A percentile compares a stretch with the other conserved stretches of the same genome.
Evolutionary conservation across 2,329 filamentous ascomycete species (phyloP).

Genomic region (Parascedosporium putredinis): DNA sequence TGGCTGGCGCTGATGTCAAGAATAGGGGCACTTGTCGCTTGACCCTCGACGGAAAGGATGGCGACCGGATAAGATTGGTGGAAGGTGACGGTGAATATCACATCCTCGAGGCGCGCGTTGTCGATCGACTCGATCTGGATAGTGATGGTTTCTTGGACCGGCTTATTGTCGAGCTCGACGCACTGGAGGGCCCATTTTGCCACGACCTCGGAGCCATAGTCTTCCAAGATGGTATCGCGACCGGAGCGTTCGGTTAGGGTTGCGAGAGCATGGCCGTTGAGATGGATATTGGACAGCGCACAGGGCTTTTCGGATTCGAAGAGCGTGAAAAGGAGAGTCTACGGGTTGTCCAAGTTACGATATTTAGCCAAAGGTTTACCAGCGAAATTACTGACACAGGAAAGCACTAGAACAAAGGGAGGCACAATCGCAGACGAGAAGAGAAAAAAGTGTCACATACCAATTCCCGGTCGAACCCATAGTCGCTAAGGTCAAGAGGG

Average conservation of each 20-base stretch:
- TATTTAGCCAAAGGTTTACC: no score
- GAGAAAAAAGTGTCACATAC: not conserved
- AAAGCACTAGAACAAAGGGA: conserved; percentile 6
- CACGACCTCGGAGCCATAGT: conserved; percentile 26
- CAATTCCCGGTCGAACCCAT: conserved; percentile 6
- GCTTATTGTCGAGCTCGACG: conserved; percentile 26
- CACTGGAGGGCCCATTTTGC: conserved; percentile 40
- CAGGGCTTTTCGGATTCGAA: conserved; percentile 2
- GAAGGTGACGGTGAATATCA: conserved; percentile 33
- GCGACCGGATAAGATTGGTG: conserved; percentile 32
- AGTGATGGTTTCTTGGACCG: conserved; percentile 32
- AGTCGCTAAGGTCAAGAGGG: conserved; percentile 6
- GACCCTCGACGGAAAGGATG: conserved; percentile 31
- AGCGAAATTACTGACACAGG: not conserved
- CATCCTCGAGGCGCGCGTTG: conserved; percentile 25
- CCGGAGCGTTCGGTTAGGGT: conserved; percentile 29
- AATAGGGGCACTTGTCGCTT: conserved; percentile 21
- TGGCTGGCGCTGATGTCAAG: conserved; percentile 11
- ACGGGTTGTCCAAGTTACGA: no score
- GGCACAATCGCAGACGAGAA: conserved; percentile 1
- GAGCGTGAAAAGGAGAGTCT: conserved; percentile 8
- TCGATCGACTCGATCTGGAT: conserved; percentile 15
- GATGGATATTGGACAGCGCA: conserved; percentile 28
- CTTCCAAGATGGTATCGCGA: conserved; percentile 28
- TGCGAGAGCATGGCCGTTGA: conserved; percentile 33